Conservation (phyloP, 1,139 yeast species). For the Kodamaea fungicola region DNA sequence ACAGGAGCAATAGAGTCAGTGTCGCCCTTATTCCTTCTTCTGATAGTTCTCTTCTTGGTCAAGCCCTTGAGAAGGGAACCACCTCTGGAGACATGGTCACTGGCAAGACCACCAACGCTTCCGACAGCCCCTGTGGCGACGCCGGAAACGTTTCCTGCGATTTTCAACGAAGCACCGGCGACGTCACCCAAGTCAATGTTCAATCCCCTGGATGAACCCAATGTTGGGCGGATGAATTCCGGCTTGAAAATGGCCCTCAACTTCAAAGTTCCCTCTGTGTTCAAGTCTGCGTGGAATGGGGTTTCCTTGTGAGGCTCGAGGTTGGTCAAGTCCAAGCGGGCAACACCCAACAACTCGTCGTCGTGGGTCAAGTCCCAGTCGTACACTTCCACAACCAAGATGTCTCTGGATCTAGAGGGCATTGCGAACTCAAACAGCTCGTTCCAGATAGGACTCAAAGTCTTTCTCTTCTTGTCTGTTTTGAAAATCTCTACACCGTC, state of each 20-base stretch:
- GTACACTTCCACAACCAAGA: conserved; percentile 46
- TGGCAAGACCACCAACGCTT: conserved; percentile 33
- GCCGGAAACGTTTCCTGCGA: conserved; percentile 39
- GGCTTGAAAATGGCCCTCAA: conserved; percentile 57
- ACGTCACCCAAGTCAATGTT: conserved; percentile 39
- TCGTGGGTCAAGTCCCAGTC: conserved; percentile 81
- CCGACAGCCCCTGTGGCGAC: conserved; percentile 33
- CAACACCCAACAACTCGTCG: conserved; percentile 57
- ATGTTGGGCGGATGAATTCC: conserved; percentile 61
- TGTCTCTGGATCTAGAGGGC: conserved; percentile 57
- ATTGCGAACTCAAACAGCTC: conserved; percentile 57
- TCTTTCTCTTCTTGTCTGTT: conserved; percentile 61
- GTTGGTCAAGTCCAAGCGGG: conserved; percentile 45
- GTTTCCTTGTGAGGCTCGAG: conserved; percentile 45
- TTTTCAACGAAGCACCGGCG: conserved; percentile 47
- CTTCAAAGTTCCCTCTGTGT: conserved; percentile 59
- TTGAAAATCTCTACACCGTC: conserved; percentile 55
- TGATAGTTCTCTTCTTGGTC: conserved; percentile 22
- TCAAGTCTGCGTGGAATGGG: conserved; percentile 46
- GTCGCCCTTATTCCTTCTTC: conserved; percentile 9
- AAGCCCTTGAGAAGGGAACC: conserved; percentile 37
- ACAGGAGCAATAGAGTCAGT: conserved; percentile 10
- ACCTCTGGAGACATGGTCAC: conserved; percentile 47
- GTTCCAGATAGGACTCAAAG: conserved; percentile 68
- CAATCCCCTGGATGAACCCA: conserved; percentile 40